phyloP scores from a whole-genome alignment of 257 asterid species.

The Verbena officinalis region DNA sequence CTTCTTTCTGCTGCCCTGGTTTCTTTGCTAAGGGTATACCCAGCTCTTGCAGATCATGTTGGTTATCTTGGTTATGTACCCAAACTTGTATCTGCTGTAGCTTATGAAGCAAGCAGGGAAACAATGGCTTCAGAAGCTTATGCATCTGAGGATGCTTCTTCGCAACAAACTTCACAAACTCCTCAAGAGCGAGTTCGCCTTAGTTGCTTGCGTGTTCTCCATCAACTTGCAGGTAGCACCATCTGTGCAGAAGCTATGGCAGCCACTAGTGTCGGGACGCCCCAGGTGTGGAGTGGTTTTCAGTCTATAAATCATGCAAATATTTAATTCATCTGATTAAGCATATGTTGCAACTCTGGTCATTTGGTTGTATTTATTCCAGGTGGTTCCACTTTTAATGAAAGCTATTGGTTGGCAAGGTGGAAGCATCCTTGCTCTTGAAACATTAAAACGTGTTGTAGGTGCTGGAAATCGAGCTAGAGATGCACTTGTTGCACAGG shows the following conservation, averaged over 20 bases:
- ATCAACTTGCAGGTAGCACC: conserved; percentile 98
- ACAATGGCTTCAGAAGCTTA: conserved; percentile 72
- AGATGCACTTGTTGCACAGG: conserved; percentile 98
- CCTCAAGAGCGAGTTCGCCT: conserved; percentile 94
- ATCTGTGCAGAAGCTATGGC: conserved; percentile 99
- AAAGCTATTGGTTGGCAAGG: conserved; percentile 99
- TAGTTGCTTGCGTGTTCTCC: conserved; percentile 95
- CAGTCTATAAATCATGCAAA: conserved; percentile 6
- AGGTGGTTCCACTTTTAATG: conserved; percentile 98
- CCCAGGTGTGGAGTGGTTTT: conserved; percentile 60
- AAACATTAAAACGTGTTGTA: conserved; percentile 94
- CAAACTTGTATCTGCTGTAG: conserved; percentile 93
- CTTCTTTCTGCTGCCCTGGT: conserved; percentile 97
- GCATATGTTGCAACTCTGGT: conserved; percentile 24
- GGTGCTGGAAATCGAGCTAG: conserved; percentile 97
- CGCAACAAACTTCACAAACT: conserved; percentile 63
- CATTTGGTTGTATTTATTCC: conserved; percentile 36
- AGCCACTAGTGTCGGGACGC: conserved; percentile 96
- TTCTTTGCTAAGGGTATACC: conserved; percentile 91
- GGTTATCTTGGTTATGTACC: conserved; percentile 98
- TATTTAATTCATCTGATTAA: not conserved
- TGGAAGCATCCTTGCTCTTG: conserved; percentile 98
- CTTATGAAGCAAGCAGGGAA: conserved; percentile 94
- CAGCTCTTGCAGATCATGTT: conserved; percentile 99
- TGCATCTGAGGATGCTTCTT: conserved; percentile 63